Conservation (phyloP, 2,329 filamentous ascomycete genomes). For the Cordyceps militaris region DNA sequence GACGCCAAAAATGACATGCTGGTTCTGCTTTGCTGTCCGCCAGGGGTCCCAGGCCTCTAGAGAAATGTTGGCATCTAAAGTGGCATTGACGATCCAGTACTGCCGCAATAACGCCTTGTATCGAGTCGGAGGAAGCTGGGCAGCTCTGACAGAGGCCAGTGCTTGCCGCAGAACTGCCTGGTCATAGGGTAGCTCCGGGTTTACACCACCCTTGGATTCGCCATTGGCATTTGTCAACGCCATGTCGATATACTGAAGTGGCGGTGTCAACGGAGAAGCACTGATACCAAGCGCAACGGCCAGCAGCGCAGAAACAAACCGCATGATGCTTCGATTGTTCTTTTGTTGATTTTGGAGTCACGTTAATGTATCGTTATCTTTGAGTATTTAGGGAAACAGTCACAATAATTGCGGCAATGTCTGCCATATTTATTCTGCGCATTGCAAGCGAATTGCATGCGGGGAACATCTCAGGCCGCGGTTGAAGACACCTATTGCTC, state of each 20-base stretch:
- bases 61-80: neutral
- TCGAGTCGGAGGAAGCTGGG: neutral
- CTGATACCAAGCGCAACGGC: neutral
- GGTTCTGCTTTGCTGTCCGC: slow-evolving; percentile 4
- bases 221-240: slow-evolving; percentile 2
- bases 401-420: neutral
- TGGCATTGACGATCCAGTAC: slow-evolving; percentile 7
- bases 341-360: too few relatives aligned
- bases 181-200: neutral
- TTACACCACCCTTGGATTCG: slow-evolving; percentile 1
- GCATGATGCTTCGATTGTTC: neutral
- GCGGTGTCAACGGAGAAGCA: neutral
- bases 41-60: slow-evolving; percentile 1
- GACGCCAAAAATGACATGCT: neutral
- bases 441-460: neutral
- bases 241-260: neutral
- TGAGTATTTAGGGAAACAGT: too few relatives aligned
- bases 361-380: too few relatives aligned
- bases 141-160: neutral
- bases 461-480: neutral
- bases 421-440: neutral
- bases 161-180: neutral
- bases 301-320: neutral
- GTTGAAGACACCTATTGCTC: neutral
- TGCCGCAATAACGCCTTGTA: neutral